phyloP scores from a whole-genome alignment of 2,329 filamentous ascomycete genomes.

The Metarhizium humberi region DNA sequence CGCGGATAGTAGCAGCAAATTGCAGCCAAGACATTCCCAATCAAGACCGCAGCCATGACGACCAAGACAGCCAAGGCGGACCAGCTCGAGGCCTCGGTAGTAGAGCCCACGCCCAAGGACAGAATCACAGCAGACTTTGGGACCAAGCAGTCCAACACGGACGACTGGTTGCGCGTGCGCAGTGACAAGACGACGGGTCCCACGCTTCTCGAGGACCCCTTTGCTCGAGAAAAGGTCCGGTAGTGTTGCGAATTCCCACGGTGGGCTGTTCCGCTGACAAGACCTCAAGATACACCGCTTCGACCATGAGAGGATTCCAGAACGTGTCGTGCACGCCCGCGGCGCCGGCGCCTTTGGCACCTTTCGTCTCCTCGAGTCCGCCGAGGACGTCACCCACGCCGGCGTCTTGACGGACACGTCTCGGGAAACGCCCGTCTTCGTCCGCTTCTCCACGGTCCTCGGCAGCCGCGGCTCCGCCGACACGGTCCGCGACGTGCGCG shows the following conservation, averaged over 20 bases:
- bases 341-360: slow-evolving; percentile 62
- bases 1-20: no score
- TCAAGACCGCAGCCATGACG: slow-evolving; percentile 18
- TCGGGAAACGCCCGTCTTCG: slow-evolving; percentile 35
- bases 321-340: slow-evolving; percentile 61
- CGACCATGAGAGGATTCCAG: slow-evolving; percentile 48
- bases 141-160: slow-evolving; percentile 61
- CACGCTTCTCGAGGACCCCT: slow-evolving; percentile 56
- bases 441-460: slow-evolving; percentile 68
- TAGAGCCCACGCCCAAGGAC: slow-evolving; percentile 46
- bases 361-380: slow-evolving; percentile 58
- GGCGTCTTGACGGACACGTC: slow-evolving; percentile 47
- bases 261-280: background rate
- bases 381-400: slow-evolving; percentile 56
- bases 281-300: slow-evolving; percentile 58
- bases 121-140: slow-evolving; percentile 71
- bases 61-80: slow-evolving; percentile 43
- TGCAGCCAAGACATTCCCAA: no score
- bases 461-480: slow-evolving; percentile 69
- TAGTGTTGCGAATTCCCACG: background rate
- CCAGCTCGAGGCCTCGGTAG: slow-evolving; percentile 50
- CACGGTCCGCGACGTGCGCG: slow-evolving; percentile 73
- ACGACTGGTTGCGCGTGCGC: slow-evolving; percentile 65
- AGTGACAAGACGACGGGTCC: slow-evolving; percentile 58
- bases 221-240: slow-evolving; percentile 54